Conservation (phyloP, 805 yeast genomes). For the Henningerozyma blattae region DNA sequence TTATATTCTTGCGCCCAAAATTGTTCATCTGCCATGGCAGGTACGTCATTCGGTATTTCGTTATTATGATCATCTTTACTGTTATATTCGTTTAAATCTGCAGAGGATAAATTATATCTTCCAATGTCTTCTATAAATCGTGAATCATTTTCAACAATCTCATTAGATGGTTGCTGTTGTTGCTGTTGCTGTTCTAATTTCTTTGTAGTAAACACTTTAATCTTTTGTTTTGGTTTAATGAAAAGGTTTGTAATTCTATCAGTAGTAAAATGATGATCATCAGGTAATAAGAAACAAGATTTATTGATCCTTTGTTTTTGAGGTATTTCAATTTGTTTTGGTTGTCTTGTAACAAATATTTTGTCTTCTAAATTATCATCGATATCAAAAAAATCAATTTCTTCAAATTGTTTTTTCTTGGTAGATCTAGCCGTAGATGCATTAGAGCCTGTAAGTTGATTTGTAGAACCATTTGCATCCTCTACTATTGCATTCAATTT, state of each 20-base stretch:
- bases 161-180: background rate
- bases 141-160: no score
- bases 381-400: conserved; percentile 34
- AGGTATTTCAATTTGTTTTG: conserved; percentile 29
- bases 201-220: conserved; percentile 22
- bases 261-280: conserved; percentile 62
- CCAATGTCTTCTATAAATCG: background rate
- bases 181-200: conserved; percentile 7
- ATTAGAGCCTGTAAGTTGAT: background rate
- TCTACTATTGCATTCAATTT: conserved; percentile 1
- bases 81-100: background rate
- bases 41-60: conserved; percentile 7
- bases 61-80: background rate
- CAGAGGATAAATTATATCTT: no score
- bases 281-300: conserved; percentile 47
- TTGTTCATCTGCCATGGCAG: conserved; percentile 45
- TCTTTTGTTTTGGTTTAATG: conserved; percentile 46
- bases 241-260: conserved; percentile 54
- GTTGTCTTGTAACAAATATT: conserved; percentile 30
- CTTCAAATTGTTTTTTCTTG: conserved; percentile 23
- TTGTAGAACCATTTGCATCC: background rate
- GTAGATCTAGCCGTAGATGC: conserved; percentile 5
- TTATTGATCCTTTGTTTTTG: conserved; percentile 29
- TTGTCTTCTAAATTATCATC: conserved; percentile 28
- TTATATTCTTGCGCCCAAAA: conserved; percentile 63